These are phyloP conservation scores for Ramaria sp. DNA, from an alignment of 768 basidiomycete genomes.

Conservation along the genomic window DNA sequence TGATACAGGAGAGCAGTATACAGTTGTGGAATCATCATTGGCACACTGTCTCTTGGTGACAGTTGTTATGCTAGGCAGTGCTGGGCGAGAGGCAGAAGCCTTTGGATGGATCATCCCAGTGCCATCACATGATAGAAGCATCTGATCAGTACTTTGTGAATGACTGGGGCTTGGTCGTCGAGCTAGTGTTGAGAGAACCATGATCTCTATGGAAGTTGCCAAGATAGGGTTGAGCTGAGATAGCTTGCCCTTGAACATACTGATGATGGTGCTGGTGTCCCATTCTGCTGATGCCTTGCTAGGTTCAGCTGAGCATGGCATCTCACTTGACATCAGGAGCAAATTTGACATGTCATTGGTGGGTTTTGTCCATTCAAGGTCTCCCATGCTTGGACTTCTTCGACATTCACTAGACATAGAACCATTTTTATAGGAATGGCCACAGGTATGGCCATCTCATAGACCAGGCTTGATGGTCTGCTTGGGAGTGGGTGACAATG, in stretches of 20 bases:
- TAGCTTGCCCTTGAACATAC: constrained; percentile 65
- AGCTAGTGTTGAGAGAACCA: constrained; percentile 51
- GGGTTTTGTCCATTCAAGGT: constrained; percentile 44
- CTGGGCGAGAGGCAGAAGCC: neutral
- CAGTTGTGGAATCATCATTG: neutral
- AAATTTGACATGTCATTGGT: constrained; percentile 27
- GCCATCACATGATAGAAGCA: neutral
- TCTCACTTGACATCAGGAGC: constrained; percentile 24
- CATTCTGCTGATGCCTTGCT: constrained; percentile 21
- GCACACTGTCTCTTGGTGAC: neutral
- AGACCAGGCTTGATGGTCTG: constrained; percentile 18
- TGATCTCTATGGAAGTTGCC: constrained; percentile 45
- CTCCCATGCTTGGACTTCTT: constrained; percentile 65
- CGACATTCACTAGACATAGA: constrained; percentile 33
- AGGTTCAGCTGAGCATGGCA: neutral
- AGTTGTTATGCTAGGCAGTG: neutral
- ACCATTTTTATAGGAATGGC: constrained; percentile 17
- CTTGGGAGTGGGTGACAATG: constrained; percentile 19
- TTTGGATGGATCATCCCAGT: neutral
- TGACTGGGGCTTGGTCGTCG: constrained; percentile 23
- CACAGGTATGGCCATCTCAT: constrained; percentile 8
- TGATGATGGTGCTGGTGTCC: constrained; percentile 50
- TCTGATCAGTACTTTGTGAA: constrained; percentile 26
- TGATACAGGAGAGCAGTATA: neutral
- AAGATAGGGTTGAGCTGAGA: constrained; percentile 52